These are phyloP conservation scores for Theobroma grandiflorum DNA, from an alignment of 441 rosid genomes.

Conservation along the genomic window DNA sequence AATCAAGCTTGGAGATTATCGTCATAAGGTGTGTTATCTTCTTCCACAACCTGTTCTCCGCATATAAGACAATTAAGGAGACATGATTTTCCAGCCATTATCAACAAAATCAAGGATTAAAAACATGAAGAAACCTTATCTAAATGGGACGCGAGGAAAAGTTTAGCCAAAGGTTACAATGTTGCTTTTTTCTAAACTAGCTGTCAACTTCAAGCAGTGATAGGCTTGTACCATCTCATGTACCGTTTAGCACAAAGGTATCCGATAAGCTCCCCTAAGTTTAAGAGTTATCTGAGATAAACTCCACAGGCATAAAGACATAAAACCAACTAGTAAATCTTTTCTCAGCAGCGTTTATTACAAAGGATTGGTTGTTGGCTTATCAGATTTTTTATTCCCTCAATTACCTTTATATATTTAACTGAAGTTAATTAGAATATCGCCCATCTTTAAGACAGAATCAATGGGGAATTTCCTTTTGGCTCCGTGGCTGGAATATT, in stretches of 20 bases:
- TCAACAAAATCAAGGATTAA: background rate
- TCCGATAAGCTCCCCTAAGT: background rate
- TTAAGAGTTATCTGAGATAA: background rate
- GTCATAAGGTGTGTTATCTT: background rate
- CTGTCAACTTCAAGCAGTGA: conserved; percentile 1
- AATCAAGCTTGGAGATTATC: background rate
- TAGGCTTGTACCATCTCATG: background rate
- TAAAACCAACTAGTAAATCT: background rate
- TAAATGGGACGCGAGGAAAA: background rate
- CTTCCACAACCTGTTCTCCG: background rate
- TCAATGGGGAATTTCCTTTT: too few species aligned
- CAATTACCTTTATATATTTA: background rate
- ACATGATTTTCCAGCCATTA: background rate
- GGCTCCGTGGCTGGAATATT: too few species aligned
- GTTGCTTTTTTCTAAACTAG: background rate
- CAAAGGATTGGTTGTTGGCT: background rate
- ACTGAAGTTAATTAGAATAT: background rate
- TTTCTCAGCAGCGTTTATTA: conserved; percentile 22
- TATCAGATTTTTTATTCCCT: background rate
- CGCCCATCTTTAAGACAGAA: too few species aligned
- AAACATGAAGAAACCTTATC: too few species aligned
- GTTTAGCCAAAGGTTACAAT: background rate
- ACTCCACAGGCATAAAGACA: conserved; percentile 7
- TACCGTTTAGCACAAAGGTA: conserved; percentile 24
- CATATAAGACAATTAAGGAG: background rate